Conservation (phyloP, 345 rosid genomes). For the Gynandropsis gynandra region DNA sequence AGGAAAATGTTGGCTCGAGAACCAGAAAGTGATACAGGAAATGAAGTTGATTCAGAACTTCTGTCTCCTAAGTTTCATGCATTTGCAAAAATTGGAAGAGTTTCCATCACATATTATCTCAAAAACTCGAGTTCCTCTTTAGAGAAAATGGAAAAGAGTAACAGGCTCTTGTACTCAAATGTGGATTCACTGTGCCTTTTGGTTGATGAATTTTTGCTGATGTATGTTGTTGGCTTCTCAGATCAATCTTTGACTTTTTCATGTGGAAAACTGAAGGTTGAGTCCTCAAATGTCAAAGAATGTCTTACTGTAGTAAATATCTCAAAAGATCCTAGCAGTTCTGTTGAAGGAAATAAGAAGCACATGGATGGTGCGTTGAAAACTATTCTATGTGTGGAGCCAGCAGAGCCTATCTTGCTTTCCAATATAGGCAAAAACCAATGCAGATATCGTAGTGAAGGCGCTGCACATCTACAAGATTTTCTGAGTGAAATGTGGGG, state of each 20-base stretch:
- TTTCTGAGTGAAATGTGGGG: constrained; percentile 55
- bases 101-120: constrained; percentile 39
- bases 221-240: constrained; percentile 38
- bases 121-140: constrained; percentile 24
- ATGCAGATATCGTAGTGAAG: constrained; percentile 31
- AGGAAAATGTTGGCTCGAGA: constrained; percentile 27
- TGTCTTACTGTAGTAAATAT: constrained; percentile 27
- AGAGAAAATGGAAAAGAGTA: constrained; percentile 31
- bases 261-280: constrained; percentile 48
- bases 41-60: constrained; percentile 29
- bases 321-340: constrained; percentile 29
- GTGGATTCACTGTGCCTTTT: constrained; percentile 44
- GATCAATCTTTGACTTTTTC: constrained; percentile 44
- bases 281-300: constrained; percentile 30
- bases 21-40: constrained; percentile 25
- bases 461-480: constrained; percentile 32
- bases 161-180: constrained; percentile 35
- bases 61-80: constrained; percentile 31
- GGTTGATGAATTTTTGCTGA: constrained; percentile 42
- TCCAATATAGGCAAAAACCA: constrained; percentile 27
- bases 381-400: constrained; percentile 51
- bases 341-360: constrained; percentile 28
- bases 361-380: constrained; percentile 30
- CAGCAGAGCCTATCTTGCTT: constrained; percentile 38
- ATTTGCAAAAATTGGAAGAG: constrained; percentile 45